Conservation (phyloP, 1,284 basidiomycete genomes). For the Singerocomus inundabilis region DNA sequence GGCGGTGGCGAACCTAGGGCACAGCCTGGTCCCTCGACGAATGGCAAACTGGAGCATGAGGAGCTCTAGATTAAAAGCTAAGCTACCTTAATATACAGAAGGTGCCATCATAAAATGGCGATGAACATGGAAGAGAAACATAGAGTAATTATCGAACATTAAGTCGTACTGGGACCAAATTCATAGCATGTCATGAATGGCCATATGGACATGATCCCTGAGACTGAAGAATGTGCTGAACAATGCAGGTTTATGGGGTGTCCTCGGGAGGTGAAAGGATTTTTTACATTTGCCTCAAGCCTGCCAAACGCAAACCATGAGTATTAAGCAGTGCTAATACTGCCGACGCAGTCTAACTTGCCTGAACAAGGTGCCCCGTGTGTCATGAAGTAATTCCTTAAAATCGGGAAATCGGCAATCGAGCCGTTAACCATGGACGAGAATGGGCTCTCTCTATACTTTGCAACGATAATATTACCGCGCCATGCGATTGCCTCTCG, state of each 20-base stretch:
- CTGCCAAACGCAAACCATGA: conserved; percentile 30
- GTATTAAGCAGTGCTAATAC: conserved; percentile 21
- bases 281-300: conserved; percentile 29
- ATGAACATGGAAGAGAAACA: conserved; percentile 27
- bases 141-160: conserved; percentile 19
- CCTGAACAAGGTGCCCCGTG: conserved; percentile 50
- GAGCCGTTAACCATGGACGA: conserved; percentile 66
- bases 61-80: conserved; percentile 37
- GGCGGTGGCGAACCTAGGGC: conserved; percentile 10
- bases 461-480: conserved; percentile 73
- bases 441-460: conserved; percentile 69
- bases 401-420: conserved; percentile 77
- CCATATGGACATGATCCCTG: conserved; percentile 29
- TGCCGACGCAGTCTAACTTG: conserved; percentile 28
- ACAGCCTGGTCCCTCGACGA: conserved; percentile 9
- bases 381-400: conserved; percentile 73
- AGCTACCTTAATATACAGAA: conserved; percentile 10
- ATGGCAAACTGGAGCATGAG: conserved; percentile 29
- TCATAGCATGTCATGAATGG: conserved; percentile 30
- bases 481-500: conserved; percentile 67
- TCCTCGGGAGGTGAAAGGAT: not conserved
- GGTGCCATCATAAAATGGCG: conserved; percentile 22
- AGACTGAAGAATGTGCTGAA: conserved; percentile 6
- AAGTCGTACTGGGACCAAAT: conserved; percentile 1
- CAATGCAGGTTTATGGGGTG: not conserved